Base-by-base conservation (phyloP, 1,284 basidiomycete genomes). In the Apiotrichum sp. region DNA sequence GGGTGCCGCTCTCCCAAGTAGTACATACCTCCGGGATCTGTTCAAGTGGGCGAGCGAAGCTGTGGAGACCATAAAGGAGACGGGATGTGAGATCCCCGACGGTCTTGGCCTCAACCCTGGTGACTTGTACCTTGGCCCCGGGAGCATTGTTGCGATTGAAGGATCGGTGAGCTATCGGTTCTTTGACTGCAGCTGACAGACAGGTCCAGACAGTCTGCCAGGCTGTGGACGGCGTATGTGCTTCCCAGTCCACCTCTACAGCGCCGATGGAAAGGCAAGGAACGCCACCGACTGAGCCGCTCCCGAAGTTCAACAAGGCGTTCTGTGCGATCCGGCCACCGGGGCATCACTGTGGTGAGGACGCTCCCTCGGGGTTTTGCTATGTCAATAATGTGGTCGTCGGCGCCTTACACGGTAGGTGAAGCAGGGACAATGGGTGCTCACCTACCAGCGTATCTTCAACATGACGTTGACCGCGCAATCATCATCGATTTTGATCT, bases 371-470 rank as follows among this genome's bases (percentile, higher is more conserved):
- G 8, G 95, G 93, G 0, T 93, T 93, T 73, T 98, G 91, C 75
- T 91, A 95, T 68, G 83, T 96, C 41, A 97, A 98, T 70, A 98
- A 98, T 67, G 89, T 93, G 0, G 85, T 87, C 1, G 83, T 98
- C 3, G 93, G 83, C 0, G 89, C 92, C 31, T 88, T 92, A 16
- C 90, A 97, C 71, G 93, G 89, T 88, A 66, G 53, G 75, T 62
- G 4, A 0, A 5, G 3, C 11, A 2, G 38, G n/a, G n/a, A n/a
- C n/a, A n/a, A n/a, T n/a, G n/a, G n/a, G n/a, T n/a, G n/a, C 57
- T 58, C n/a, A 53, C 35, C 1, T 8, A n/a, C n/a, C 59, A 93
- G 90, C 89, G 0, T 86, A 97, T 71, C 76, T 93, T 3, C 79
- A 84, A 50, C 86, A 97, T 67, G 82, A 83, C 5, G 80, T 96